Percentiles rank a stretch among this genome's conserved stretches.
Conservation (phyloP, 2,329 filamentous ascomycete genomes). For the Hypoxylon sp. region DNA sequence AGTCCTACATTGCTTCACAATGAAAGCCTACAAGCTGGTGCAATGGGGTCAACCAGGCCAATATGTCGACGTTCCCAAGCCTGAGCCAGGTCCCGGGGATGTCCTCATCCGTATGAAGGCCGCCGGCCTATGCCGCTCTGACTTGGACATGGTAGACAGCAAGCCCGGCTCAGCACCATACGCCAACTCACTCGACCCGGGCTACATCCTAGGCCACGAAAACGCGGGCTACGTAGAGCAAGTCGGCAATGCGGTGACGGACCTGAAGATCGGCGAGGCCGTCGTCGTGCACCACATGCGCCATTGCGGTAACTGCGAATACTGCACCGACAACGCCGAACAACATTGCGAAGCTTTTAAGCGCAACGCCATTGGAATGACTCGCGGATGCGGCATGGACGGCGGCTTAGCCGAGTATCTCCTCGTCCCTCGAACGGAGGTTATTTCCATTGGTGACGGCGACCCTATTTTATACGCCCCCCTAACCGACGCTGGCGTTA, state of each 20-base stretch:
- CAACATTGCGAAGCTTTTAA: slow-evolving; percentile 42
- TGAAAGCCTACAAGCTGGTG: slow-evolving; percentile 44
- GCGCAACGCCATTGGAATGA: slow-evolving; percentile 40
- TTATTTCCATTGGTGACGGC: slow-evolving; percentile 38
- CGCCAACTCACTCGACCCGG: slow-evolving; percentile 38
- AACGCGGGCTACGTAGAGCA: slow-evolving; percentile 42
- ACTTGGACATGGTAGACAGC: slow-evolving; percentile 47
- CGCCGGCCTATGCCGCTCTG: slow-evolving; percentile 44
- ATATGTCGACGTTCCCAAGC: slow-evolving; percentile 40
- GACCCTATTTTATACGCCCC: slow-evolving; percentile 40
- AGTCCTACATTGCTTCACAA: slow-evolving; percentile 8
- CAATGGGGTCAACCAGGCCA: slow-evolving; percentile 43
- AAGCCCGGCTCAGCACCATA: slow-evolving; percentile 42
- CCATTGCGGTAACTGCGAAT: slow-evolving; percentile 44
- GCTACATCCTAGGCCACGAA: slow-evolving; percentile 45
- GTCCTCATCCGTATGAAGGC: slow-evolving; percentile 46
- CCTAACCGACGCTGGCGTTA: slow-evolving; percentile 42
- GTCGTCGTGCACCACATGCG: slow-evolving; percentile 46
- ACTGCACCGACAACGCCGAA: slow-evolving; percentile 42
- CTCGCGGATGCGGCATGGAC: slow-evolving; percentile 41
- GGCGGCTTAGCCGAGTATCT: slow-evolving; percentile 42
- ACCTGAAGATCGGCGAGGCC: slow-evolving; percentile 39
- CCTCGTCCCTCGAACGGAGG: slow-evolving; percentile 38
- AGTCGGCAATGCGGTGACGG: slow-evolving; percentile 30
- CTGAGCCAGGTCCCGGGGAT: slow-evolving; percentile 36